Evolutionary conservation across 345 rosid genomes (phyloP), one percentile per base, ranked within the genome.

Genomic region (Hypericum androsaemum): DNA sequence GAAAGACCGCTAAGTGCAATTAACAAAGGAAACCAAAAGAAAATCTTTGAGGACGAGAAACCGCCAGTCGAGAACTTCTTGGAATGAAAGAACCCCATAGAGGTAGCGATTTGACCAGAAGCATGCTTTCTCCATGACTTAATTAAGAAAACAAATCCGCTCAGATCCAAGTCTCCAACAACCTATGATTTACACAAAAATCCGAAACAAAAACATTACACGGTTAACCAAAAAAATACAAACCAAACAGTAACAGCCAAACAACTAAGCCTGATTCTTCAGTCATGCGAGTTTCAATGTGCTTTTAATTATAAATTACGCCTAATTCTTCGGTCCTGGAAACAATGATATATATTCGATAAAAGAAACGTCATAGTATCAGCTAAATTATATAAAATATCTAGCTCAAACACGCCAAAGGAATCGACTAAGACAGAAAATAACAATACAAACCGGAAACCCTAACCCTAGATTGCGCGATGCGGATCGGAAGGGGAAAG

Each of bases 51-150:
- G 71, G 50, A 67, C 64, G 47, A 79, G 73, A 72, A 84, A 78
- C 76, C 92, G 84, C 98, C 95, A 84, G 53, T 84, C 86, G 14
- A 90, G 95, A 67, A 74, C 85, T 82, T 84, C 88, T 79, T 77
- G 89, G 73, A 82, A 69, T 47, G 89, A 79, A 58, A 79, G 72
- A 72, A 56, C 73, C 53, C 74, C 77, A 73, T 51, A 74, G 68
- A 52, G 78, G 76, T 59, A 74, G 82, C 78, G 72, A 68, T 71
- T 77, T 71, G 89, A 73, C 81, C 72, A 66, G 64, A 75, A 62
- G 66, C 56, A 65, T 59, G 51, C 77, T 75, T 60, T 69, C 77
- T 78, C 98, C 96, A 87, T 84, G 66, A 77, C 95, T 87, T 59
- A 50, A 42, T 47, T 58, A 64, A 50, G 45, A 58, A 65, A 71